phyloP scores from a whole-genome alignment of 768 basidiomycete genomes.

The Inosperma sp. region DNA sequence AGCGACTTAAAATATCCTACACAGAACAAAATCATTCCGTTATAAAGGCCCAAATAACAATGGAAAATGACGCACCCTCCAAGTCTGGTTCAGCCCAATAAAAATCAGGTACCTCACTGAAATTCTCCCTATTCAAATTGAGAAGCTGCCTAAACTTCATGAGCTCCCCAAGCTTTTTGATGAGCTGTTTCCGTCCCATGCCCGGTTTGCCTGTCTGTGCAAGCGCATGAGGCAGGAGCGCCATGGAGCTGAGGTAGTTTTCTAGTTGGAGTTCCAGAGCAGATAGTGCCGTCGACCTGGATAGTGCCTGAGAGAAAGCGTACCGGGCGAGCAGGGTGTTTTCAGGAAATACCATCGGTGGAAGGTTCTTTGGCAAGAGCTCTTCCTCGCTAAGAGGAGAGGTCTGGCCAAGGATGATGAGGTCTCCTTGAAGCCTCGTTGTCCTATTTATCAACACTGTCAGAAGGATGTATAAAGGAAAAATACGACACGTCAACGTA shows the following conservation, averaged over 20 bases:
- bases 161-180: conserved; percentile 88
- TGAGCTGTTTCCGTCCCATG: conserved; percentile 73
- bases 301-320: conserved; percentile 86
- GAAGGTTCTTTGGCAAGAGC: conserved; percentile 41
- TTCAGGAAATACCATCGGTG: conserved; percentile 54
- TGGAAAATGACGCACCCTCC: conserved; percentile 53
- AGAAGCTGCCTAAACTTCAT: conserved; percentile 90
- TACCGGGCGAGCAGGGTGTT: conserved; percentile 83
- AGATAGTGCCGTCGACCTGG: conserved; percentile 83
- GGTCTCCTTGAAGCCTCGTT: conserved; percentile 85
- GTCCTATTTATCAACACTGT: conserved; percentile 41
- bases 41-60: background rate
- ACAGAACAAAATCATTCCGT: background rate
- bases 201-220: conserved; percentile 81
- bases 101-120: conserved; percentile 84
- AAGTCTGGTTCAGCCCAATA: conserved; percentile 94
- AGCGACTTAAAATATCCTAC: conserved; percentile 80
- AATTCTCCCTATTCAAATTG: conserved; percentile 86
- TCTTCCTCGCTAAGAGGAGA: conserved; percentile 53
- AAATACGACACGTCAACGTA: conserved; percentile 41
- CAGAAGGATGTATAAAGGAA: conserved; percentile 11
- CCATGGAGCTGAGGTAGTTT: conserved; percentile 77
- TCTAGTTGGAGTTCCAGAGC: conserved; percentile 84
- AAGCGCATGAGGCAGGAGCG: conserved; percentile 69
- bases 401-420: conserved; percentile 81